Base-by-base conservation (phyloP, 2,329 filamentous ascomycete species). In the Penicillium sp. region DNA sequence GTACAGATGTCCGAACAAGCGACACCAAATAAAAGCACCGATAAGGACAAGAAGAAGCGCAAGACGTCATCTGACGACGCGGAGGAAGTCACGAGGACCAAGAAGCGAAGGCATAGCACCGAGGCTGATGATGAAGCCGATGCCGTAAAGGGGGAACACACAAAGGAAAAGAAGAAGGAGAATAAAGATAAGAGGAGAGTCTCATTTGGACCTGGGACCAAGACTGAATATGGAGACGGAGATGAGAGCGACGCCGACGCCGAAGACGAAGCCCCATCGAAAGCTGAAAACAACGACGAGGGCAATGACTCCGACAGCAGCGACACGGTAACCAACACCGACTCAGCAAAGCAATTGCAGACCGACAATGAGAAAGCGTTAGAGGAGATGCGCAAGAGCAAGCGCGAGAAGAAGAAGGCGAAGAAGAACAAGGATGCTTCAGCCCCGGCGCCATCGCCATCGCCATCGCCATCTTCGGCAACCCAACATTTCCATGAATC, bases 171-270 rank as follows among this genome's bases (percentile, higher is more conserved):
- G 46, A 65, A 68, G 57, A 68, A 68, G 56, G 23, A 20, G 25
- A 54, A 54, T 25, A 23, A 53, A n/a, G 43, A 41, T 1, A 33
- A 55, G n/a, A 64, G 69, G 58, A 87, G 88, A 4, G 86, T 89
- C 8, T 82, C 84, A 1, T 89, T 89, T 67, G 82, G 85, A 1
- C 77, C 82, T 7, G 85, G 86, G 49, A 85, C 84, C 3, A 87
- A 88, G 67, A 73, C 70, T 6, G 71, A 79, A 44, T 84, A 87
- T 68, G 83, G 81, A 20, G 78, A 80, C 56, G 83, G 81, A 20
- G 78, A 81, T 56, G 83, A 55, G n/a, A 57, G 55, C 40, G 54
- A 58, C 5, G 58, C 44, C 2, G 57, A 55, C 8, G 22, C 15
- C 43, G 51, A 55, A 15, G 58, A 60, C 22, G 64, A 56, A 33